These are phyloP conservation scores for sunflower (Helianthus annuus) DNA, from an alignment of 129 eudicot species.

Conservation along the genomic window HanXRQr2.0-SUNRISE NC_035441.2:184466291-184466790, in stretches of 20 bases:
- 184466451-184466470: conserved; percentile 15
- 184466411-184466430: neutral
- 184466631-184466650: conserved; percentile 45
- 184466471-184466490: conserved; percentile 50
- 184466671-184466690: conserved; percentile 46
- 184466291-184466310: neutral
- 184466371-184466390: conserved; percentile 76
- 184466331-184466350: neutral
- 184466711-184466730: conserved; percentile 37
- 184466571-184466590: conserved; percentile 42
- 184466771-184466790: conserved; percentile 43
- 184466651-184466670: conserved; percentile 43
- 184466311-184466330: neutral
- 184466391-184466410: conserved; percentile 62
- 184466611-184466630: conserved; percentile 41
- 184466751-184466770: conserved; percentile 62
- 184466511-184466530: conserved; percentile 38
- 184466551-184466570: conserved; percentile 64
- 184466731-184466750: conserved; percentile 46
- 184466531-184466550: conserved; percentile 48
- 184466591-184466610: conserved; percentile 77
- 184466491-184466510: conserved; percentile 43
- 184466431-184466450: neutral
- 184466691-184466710: conserved; percentile 37
- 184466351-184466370: conserved; percentile 67